phyloP scores from a whole-genome alignment of 768 basidiomycete genomes.

The Panaeolus papilionaceus region DNA sequence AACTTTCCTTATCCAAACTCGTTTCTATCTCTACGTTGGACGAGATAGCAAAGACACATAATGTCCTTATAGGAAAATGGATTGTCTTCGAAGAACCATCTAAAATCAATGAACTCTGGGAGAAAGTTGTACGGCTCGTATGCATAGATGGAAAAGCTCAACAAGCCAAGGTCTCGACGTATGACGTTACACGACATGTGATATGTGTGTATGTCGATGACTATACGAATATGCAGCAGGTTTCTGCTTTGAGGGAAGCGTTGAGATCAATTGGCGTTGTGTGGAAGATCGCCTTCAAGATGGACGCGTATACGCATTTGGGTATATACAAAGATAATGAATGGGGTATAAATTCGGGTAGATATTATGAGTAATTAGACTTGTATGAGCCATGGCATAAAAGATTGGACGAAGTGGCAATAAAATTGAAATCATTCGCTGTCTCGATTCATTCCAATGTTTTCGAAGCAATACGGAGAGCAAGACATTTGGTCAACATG shows the following conservation, averaged over 20 bases:
- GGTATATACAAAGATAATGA: conserved; percentile 43
- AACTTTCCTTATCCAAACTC: conserved; percentile 19
- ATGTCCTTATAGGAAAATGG: conserved; percentile 44
- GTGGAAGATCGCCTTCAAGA: conserved; percentile 47
- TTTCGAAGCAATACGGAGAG: too few species aligned
- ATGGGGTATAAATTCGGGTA: conserved; percentile 42
- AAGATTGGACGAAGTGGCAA: too few species aligned
- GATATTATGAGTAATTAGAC: conserved; percentile 31
- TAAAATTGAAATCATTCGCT: too few species aligned
- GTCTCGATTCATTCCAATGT: too few species aligned
- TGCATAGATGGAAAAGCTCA: conserved; percentile 35
- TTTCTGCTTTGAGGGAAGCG: conserved; percentile 38
- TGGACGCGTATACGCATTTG: conserved; percentile 45
- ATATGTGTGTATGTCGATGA: conserved; percentile 39
- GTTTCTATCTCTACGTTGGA: conserved; percentile 36
- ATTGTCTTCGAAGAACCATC: conserved; percentile 38
- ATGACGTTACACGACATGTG: conserved; percentile 39
- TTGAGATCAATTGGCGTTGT: conserved; percentile 38
- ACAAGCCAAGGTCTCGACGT: conserved; percentile 43
- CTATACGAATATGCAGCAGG: conserved; percentile 35
- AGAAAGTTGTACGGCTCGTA: conserved; percentile 36
- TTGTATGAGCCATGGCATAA: too few species aligned
- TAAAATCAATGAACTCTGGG: conserved; percentile 43
- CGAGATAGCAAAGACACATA: conserved; percentile 36
- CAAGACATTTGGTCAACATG: too few species aligned